phyloP scores from a whole-genome alignment of 306 rosid species.

The Malus sieversii region DNA sequence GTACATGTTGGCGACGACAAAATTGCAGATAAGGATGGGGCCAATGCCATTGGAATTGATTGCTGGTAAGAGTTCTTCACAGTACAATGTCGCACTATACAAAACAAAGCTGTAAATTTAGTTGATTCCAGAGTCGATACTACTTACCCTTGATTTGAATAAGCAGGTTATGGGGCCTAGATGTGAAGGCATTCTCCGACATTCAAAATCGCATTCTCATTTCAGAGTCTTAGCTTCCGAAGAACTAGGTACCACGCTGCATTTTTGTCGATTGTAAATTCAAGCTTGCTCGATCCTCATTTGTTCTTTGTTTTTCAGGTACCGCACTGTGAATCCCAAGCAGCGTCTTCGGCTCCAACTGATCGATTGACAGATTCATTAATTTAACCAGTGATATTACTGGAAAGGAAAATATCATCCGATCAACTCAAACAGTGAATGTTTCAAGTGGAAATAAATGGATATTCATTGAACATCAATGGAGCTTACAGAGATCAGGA shows the following conservation, averaged over 20 bases:
- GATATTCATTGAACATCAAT: conserved; percentile 14
- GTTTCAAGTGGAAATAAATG: conserved; percentile 9
- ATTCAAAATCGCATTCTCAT: conserved; percentile 44
- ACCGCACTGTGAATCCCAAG: background rate
- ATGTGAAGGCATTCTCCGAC: conserved; percentile 68
- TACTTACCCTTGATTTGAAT: conserved; percentile 8
- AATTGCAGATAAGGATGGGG: conserved; percentile 73
- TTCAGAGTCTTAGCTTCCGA: conserved; percentile 20
- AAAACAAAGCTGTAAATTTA: too few species aligned
- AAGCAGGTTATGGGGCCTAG: conserved; percentile 86
- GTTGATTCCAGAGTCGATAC: background rate
- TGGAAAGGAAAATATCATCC: background rate
- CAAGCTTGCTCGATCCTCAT: background rate
- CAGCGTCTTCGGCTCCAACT: background rate
- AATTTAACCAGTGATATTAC: background rate
- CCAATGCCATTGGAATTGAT: conserved; percentile 69
- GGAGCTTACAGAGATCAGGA: conserved; percentile 2
- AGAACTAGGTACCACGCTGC: background rate
- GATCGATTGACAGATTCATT: background rate
- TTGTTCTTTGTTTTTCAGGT: background rate
- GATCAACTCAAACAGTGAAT: background rate
- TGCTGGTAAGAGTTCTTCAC: conserved; percentile 63
- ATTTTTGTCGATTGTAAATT: background rate
- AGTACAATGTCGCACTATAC: background rate
- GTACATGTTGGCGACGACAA: conserved; percentile 83